Evolutionary conservation across 1,284 basidiomycete species (phyloP).

Genomic region (Malassezia brasiliensis): DNA sequence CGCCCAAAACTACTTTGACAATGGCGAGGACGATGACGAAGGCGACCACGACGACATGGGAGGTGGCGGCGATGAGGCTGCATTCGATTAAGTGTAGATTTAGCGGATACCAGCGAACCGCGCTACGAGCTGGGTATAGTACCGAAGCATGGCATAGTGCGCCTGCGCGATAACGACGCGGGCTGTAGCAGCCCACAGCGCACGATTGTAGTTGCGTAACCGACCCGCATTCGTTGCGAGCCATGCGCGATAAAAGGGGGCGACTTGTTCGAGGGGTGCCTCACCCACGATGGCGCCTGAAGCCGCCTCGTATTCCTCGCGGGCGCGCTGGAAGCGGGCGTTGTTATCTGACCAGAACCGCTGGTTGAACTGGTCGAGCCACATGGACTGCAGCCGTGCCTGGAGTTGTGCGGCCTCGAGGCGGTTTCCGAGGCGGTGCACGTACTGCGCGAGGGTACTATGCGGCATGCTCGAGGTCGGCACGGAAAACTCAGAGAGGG

Average conservation of each 20-base stretch:
- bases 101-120: constrained; percentile 6
- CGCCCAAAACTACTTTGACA: constrained; percentile 46
- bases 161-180: constrained; percentile 9
- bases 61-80: constrained; percentile 30
- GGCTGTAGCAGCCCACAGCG: constrained; percentile 22
- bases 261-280: constrained; percentile 19
- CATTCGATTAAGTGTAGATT: constrained; percentile 26
- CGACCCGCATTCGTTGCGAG: constrained; percentile 29
- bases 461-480: background rate
- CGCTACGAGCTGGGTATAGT: constrained; percentile 1
- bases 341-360: constrained; percentile 47
- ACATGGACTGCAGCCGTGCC: constrained; percentile 29
- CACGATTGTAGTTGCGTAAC: constrained; percentile 38
- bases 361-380: constrained; percentile 41
- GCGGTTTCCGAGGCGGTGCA: constrained; percentile 21
- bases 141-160: background rate
- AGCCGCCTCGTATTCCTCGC: constrained; percentile 21
- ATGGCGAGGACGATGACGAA: constrained; percentile 42
- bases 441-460: constrained; percentile 20
- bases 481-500: constrained; percentile 31
- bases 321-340: constrained; percentile 32
- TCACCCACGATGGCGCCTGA: constrained; percentile 20
- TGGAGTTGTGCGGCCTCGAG: constrained; percentile 36
- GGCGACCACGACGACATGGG: constrained; percentile 26
- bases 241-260: constrained; percentile 43